phyloP scores from a whole-genome alignment of 768 basidiomycete species.

The Agrocybe pediades region DNA sequence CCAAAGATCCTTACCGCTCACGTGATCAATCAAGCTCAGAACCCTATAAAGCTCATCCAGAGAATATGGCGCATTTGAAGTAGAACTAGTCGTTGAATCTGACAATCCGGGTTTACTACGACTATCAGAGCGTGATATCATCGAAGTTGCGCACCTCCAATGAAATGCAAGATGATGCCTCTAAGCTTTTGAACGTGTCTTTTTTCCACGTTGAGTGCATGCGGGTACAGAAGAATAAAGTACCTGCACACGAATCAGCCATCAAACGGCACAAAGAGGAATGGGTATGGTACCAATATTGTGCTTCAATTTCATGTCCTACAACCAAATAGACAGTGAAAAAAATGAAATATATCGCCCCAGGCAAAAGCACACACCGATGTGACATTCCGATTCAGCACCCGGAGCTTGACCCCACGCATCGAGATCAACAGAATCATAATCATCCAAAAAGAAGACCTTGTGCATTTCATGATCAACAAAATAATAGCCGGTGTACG shows the following conservation, averaged over 20 bases:
- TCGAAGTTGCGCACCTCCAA: constrained; percentile 25
- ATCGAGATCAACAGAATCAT: not conserved
- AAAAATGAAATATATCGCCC: not conserved
- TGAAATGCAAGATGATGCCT: constrained; percentile 28
- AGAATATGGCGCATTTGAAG: constrained; percentile 4
- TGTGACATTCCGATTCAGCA: not conserved
- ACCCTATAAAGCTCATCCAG: constrained; percentile 28
- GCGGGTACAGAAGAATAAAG: not conserved
- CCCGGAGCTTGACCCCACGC: not conserved
- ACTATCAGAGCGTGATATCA: not conserved
- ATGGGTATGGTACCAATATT: not conserved
- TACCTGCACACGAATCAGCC: not conserved
- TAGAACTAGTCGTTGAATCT: constrained; percentile 12
- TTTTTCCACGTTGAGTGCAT: constrained; percentile 9
- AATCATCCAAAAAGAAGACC: not conserved
- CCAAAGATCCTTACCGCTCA: constrained; percentile 20
- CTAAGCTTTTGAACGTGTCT: constrained; percentile 28
- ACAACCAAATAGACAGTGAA: not conserved
- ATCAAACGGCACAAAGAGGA: not conserved
- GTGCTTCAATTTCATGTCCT: not conserved
- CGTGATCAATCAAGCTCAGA: constrained; percentile 23
- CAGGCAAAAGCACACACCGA: not conserved
- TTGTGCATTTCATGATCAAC: not conserved
- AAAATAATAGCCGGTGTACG: not conserved
- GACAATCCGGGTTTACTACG: not conserved